A percentile compares a stretch with the other conserved stretches of the same genome.
Conservation (phyloP, 129 eudicot genomes). For the Glebionis coronaria region DNA sequence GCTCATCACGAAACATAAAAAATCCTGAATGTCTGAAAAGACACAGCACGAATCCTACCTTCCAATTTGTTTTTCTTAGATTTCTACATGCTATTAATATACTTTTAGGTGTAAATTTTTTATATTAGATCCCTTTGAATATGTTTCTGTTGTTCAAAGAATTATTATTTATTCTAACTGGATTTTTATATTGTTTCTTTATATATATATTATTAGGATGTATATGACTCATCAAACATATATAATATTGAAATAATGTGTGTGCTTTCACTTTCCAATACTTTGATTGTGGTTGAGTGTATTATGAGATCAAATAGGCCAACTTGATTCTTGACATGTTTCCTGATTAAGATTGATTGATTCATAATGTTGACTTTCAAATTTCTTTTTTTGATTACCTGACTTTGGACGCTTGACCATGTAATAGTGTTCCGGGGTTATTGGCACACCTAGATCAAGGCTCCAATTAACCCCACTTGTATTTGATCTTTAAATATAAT, state of each 20-base stretch:
- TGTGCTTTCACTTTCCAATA: constrained; percentile 15
- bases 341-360: constrained; percentile 16
- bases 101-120: no score
- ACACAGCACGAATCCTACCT: no score
- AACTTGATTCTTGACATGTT: constrained; percentile 24
- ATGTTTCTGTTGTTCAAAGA: no score
- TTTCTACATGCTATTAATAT: no score
- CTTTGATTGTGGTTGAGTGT: constrained; percentile 21
- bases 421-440: constrained; percentile 4
- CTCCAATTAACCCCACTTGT: neutral
- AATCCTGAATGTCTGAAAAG: no score
- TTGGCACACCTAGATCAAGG: constrained; percentile 7
- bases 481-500: neutral
- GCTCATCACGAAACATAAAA: no score
- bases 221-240: no score
- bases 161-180: no score
- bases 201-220: no score
- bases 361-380: constrained; percentile 27
- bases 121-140: no score
- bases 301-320: constrained; percentile 28
- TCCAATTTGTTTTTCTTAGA: no score
- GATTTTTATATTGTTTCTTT: no score
- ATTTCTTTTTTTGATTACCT: constrained; percentile 7
- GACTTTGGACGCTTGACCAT: constrained; percentile 29
- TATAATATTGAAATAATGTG: neutral